phyloP scores from a whole-genome alignment of 2,329 filamentous ascomycete genomes.

The Trichoderma harzianum region DNA sequence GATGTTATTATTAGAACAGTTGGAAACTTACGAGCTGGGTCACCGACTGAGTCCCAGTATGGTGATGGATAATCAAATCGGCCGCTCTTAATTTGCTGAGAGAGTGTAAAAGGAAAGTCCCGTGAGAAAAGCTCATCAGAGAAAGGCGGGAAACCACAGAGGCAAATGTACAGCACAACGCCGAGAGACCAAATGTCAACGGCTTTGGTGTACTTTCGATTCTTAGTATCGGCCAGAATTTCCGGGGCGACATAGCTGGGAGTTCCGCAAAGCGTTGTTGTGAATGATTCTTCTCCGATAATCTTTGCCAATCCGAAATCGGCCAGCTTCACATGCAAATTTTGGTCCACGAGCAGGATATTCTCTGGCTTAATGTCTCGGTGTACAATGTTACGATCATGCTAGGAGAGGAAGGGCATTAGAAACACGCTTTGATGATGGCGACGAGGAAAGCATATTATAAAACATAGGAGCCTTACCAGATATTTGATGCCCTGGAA shows the following conservation, averaged over 20 bases:
- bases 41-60: conserved; percentile 66
- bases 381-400: conserved; percentile 95
- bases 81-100: conserved; percentile 85
- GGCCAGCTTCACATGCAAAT: conserved; percentile 83
- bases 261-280: conserved; percentile 93
- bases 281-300: conserved; percentile 97
- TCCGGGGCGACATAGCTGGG: conserved; percentile 96
- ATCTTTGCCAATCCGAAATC: conserved; percentile 98
- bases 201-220: conserved; percentile 87
- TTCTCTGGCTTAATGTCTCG: conserved; percentile 98
- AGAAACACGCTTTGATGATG: not conserved
- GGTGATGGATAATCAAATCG: conserved; percentile 93
- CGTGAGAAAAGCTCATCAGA: conserved; percentile 82
- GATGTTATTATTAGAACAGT: not conserved
- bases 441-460: not conserved
- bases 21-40: conserved; percentile 62
- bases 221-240: conserved; percentile 77
- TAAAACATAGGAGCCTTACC: conserved; percentile 51
- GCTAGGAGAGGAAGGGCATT: conserved; percentile 49
- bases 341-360: conserved; percentile 81
- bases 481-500: conserved; percentile 95
- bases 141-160: conserved; percentile 96
- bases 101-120: conserved; percentile 81
- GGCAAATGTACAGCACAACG: conserved; percentile 95
- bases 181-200: conserved; percentile 97